phyloP scores from a whole-genome alignment of 768 basidiomycete genomes.

The Tulasnella sp. region DNA sequence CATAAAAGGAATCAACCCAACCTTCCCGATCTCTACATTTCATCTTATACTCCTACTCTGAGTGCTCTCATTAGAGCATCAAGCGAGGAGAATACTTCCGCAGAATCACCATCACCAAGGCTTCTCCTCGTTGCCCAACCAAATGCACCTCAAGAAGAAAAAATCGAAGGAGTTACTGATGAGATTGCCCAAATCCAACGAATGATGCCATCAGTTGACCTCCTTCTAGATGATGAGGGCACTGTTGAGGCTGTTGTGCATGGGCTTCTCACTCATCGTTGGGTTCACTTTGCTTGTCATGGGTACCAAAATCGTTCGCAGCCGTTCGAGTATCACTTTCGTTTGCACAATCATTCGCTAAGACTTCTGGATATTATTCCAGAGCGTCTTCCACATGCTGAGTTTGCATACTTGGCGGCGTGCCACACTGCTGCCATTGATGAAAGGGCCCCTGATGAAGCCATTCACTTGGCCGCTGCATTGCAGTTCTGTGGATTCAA shows the following conservation, averaged over 20 bases:
- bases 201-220: neutral
- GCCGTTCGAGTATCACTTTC: neutral
- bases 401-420: neutral
- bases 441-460: neutral
- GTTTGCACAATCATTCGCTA: neutral
- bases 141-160: neutral
- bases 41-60: too few species aligned
- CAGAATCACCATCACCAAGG: neutral
- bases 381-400: neutral
- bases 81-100: too few species aligned
- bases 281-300: neutral
- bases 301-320: neutral
- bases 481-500: too few species aligned
- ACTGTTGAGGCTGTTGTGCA: neutral
- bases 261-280: neutral
- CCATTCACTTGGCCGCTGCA: too few species aligned
- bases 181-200: neutral
- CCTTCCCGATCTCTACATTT: too few species aligned
- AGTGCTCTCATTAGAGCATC: too few species aligned
- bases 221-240: neutral
- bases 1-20: too few species aligned
- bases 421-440: neutral
- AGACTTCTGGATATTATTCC: neutral
- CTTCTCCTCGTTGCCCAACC: neutral
- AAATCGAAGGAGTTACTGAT: neutral